These are phyloP conservation scores for Mycosphaerella arachidis DNA, from an alignment of 2,329 filamentous ascomycete genomes.

Conservation along the genomic window DNA sequence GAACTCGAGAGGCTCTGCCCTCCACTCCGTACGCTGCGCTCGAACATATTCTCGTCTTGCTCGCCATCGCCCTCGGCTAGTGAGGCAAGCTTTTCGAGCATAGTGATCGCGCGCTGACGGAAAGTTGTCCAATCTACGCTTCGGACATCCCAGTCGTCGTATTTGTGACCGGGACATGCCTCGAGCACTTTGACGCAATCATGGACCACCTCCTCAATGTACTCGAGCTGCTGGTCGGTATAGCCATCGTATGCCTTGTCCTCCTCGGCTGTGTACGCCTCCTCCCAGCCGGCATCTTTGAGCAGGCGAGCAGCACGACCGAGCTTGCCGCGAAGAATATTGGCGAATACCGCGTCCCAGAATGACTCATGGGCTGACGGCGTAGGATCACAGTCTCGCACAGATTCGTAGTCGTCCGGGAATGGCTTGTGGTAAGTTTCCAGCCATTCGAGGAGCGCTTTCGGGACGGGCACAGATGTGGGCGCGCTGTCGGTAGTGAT, in stretches of 20 bases:
- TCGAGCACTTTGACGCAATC: conserved; percentile 66
- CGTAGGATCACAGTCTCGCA: conserved; percentile 62
- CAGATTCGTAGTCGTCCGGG: conserved; percentile 59
- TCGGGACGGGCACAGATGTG: conserved; percentile 51
- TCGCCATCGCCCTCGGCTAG: conserved; percentile 70
- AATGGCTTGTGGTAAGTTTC: conserved; percentile 69
- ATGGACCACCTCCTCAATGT: conserved; percentile 67
- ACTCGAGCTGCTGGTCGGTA: conserved; percentile 68
- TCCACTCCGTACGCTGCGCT: conserved; percentile 10
- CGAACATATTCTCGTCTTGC: conserved; percentile 30
- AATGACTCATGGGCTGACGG: conserved; percentile 73
- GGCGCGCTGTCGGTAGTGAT: conserved; percentile 36
- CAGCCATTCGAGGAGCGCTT: conserved; percentile 79
- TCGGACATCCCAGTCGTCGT: conserved; percentile 75
- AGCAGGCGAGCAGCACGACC: conserved; percentile 63
- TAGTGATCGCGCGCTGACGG: conserved; percentile 54
- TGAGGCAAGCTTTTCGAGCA: conserved; percentile 64
- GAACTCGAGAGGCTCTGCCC: conserved; percentile 62
- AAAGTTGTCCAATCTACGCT: conserved; percentile 80
- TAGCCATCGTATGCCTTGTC: conserved; percentile 66
- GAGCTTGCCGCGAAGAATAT: conserved; percentile 71
- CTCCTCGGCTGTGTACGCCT: conserved; percentile 58
- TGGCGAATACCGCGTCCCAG: conserved; percentile 77
- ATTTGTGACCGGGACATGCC: conserved; percentile 63
- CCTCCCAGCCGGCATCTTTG: conserved; percentile 70